These are phyloP conservation scores for Fusarium agapanthi DNA, from an alignment of 2,329 filamentous ascomycete genomes.

Conservation along the genomic window DNA sequence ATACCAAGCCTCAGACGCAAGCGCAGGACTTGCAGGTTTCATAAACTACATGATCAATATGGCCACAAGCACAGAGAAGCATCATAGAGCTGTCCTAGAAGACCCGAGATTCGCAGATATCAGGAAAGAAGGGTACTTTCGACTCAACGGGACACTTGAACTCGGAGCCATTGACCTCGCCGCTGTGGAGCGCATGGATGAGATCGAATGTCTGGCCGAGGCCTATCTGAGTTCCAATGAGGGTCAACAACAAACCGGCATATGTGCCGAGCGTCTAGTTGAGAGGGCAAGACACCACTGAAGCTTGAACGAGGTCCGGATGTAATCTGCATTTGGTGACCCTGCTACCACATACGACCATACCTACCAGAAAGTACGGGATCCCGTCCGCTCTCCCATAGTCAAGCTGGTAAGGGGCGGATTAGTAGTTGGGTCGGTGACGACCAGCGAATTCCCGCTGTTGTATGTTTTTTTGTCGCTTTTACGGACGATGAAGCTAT, in stretches of 20 bases:
- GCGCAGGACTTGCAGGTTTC: not conserved
- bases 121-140: not conserved
- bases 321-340: not conserved
- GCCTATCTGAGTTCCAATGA: not conserved
- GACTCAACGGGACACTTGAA: not conserved
- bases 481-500: not conserved
- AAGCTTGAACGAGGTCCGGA: too few species aligned
- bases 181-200: not conserved
- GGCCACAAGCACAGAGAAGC: not conserved
- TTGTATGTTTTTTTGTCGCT: not conserved
- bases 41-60: not conserved
- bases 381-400: slow-evolving; percentile 5
- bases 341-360: not conserved
- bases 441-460: slow-evolving; percentile 3
- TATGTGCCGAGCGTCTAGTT: not conserved
- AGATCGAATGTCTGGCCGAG: not conserved
- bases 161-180: not conserved
- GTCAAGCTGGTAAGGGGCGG: not conserved
- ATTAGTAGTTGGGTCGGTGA: slow-evolving; percentile 7
- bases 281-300: not conserved
- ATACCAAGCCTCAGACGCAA: not conserved
- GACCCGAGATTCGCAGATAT: not conserved
- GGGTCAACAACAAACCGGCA: not conserved
- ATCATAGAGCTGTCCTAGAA: not conserved
- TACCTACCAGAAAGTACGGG: not conserved